Conservation (phyloP, 192 early-diverging fungal species). For the Bifiguratus adelaidae region DNA sequence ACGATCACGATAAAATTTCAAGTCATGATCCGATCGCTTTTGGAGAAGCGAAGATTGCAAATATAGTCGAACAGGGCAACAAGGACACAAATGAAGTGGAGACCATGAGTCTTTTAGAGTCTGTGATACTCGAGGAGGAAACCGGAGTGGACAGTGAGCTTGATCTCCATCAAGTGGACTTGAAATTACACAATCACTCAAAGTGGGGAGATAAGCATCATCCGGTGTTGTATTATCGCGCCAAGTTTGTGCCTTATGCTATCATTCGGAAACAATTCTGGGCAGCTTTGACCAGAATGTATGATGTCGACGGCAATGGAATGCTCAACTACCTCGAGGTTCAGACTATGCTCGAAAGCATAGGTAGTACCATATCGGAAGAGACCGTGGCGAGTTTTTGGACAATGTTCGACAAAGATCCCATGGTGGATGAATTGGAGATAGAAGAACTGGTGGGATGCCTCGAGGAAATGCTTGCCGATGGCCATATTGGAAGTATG, state of each 20-base stretch:
- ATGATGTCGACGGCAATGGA: conserved; percentile 50
- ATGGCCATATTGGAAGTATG: neutral
- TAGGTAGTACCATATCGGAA: conserved; percentile 56
- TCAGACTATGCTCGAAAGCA: conserved; percentile 56
- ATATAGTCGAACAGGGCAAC: no score
- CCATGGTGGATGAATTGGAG: conserved; percentile 45
- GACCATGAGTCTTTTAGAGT: no score
- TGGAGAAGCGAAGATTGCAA: no score
- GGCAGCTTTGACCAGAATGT: conserved; percentile 45
- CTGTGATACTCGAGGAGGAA: no score
- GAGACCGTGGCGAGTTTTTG: conserved; percentile 52
- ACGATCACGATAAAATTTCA: conserved; percentile 67
- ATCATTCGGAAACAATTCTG: conserved; percentile 61
- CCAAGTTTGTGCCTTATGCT: conserved; percentile 56
- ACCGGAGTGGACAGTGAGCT: conserved; percentile 29
- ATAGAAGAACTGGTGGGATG: conserved; percentile 49
- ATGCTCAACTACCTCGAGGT: conserved; percentile 48
- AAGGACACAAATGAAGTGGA: no score
- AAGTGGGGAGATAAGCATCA: conserved; percentile 25
- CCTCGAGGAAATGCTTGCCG: conserved; percentile 35
- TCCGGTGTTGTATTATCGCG: conserved; percentile 37
- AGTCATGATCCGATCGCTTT: conserved; percentile 55
- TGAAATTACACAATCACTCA: conserved; percentile 16
- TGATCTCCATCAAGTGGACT: conserved; percentile 21
- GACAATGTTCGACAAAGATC: conserved; percentile 28